Conservation (phyloP, 495 filamentous ascomycete species). For the Pseudomonodictys pantanalensis region DNA sequence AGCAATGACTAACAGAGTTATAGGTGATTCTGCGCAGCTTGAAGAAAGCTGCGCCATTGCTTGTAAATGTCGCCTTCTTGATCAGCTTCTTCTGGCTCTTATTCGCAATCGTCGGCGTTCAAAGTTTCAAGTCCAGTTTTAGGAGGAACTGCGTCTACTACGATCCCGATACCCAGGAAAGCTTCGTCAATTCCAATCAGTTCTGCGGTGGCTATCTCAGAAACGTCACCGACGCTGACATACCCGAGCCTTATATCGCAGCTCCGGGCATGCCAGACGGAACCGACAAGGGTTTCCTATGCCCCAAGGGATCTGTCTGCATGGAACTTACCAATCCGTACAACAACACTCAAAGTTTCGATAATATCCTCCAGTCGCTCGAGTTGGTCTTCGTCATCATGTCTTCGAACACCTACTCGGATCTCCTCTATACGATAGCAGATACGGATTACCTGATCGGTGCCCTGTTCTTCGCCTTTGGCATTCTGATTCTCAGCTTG, state of each 20-base stretch:
- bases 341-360: conserved; percentile 86
- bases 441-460: conserved; percentile 86
- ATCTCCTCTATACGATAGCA: conserved; percentile 87
- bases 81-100: conserved; percentile 99
- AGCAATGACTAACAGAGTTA: neutral
- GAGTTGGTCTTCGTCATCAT: conserved; percentile 98
- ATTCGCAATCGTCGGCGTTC: conserved; percentile 93
- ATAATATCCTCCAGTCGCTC: conserved; percentile 86
- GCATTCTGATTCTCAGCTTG: conserved; percentile 88
- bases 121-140: conserved; percentile 96
- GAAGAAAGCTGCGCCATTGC: conserved; percentile 88
- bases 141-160: conserved; percentile 85
- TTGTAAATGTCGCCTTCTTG: conserved; percentile 93
- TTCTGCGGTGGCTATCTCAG: conserved; percentile 85
- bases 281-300: conserved; percentile 83
- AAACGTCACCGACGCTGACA: conserved; percentile 50
- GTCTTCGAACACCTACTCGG: conserved; percentile 94
- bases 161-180: conserved; percentile 46
- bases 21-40: conserved; percentile 89
- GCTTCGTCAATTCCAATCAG: conserved; percentile 50
- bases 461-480: conserved; percentile 71
- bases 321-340: conserved; percentile 76
- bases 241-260: conserved; percentile 62
- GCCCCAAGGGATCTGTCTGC: conserved; percentile 77
- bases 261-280: conserved; percentile 28